Evolutionary conservation across 192 early-diverging fungal species (phyloP), one percentile per base, ranked within the genome.

Genomic region (Kappamyces sp.): DNA sequence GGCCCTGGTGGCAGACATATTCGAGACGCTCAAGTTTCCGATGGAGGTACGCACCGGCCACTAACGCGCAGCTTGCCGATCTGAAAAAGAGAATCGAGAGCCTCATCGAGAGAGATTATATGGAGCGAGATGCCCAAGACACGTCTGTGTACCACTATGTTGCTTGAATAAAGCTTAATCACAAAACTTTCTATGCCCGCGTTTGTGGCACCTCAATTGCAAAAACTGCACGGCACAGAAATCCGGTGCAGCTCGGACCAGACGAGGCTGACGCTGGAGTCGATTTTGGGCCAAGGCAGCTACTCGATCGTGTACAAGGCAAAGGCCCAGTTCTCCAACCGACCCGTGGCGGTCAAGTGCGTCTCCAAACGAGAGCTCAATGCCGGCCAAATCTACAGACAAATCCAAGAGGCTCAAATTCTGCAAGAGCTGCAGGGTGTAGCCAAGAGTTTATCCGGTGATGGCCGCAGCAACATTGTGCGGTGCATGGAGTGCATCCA

Each of bases 101-200:
- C 22, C 66, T 99, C 67, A 96, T 98, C 61, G 96, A 99, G 33
- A 82, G 95, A 46, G 96, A 99, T 57, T 98, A 97, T 61, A 68
- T 99, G 49, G 89, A 92, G 70, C 74, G 96, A 41, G 89, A 84
- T 45, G 63, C 63, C 38, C 69, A 70, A 1, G 83, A 88, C 55
- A 14, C 58, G n/a, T 29, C 49, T 29, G 43, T 66, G 12, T 78
- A 78, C 52, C 30, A 66, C 9, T 79, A 79, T 51, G 39, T 79
- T 35, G 77, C 77, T n/a, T 78, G 54, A 72, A 38, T n/a, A 30
- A 47, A 60, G 31, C 15, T 48, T 32, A 22, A 37, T 29, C 54
- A 22, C 54, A 37, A 57, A 37, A 57, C 22, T 22, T 22, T 22
- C 22, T 22, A 22, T 22, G 22, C 22, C 22, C 22, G 22, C 22